Evolutionary conservation across 176 grass and related monocot genomes (phyloP).

Genomic region (Oryza glaberrima): DNA sequence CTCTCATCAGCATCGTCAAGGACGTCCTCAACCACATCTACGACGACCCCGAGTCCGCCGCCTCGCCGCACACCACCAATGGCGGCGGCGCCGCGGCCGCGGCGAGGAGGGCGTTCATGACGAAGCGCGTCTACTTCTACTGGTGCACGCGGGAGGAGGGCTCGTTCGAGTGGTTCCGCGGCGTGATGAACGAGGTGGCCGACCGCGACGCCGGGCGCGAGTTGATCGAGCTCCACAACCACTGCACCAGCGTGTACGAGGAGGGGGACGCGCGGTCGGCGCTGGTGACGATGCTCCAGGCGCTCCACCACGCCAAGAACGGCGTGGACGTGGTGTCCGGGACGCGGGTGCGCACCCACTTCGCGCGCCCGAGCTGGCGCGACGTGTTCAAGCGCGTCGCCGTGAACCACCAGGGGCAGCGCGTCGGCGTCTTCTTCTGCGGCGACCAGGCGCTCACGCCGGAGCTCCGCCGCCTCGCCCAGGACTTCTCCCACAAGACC

Average conservation of each 20-base stretch:
- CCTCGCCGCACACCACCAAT: neutral
- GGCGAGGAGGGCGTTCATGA: slow-evolving; percentile 51
- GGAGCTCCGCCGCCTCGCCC: slow-evolving; percentile 65
- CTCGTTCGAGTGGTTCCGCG: slow-evolving; percentile 94
- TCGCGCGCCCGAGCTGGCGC: slow-evolving; percentile 76
- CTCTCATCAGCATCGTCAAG: slow-evolving; percentile 93
- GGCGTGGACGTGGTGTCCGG: slow-evolving; percentile 91
- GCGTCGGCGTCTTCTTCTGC: slow-evolving; percentile 93
- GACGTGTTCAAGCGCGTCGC: slow-evolving; percentile 90
- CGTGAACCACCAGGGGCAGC: slow-evolving; percentile 53
- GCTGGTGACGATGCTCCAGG: slow-evolving; percentile 86
- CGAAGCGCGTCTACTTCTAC: slow-evolving; percentile 89
- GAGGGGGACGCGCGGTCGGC: slow-evolving; percentile 85
- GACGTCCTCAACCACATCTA: slow-evolving; percentile 88
- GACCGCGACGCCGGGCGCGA: slow-evolving; percentile 59
- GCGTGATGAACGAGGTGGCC: slow-evolving; percentile 92
- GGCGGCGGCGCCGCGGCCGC: neutral
- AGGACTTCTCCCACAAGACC: slow-evolving; percentile 87
- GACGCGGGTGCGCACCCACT: slow-evolving; percentile 83
- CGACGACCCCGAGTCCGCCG: neutral
- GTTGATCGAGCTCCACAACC: slow-evolving; percentile 93
- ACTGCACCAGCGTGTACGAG: slow-evolving; percentile 96
- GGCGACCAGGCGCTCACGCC: slow-evolving; percentile 70
- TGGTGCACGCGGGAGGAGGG: slow-evolving; percentile 94
- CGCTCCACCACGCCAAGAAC: slow-evolving; percentile 91